Base-by-base conservation (phyloP, 768 basidiomycete species). In the Panus rudis region DNA sequence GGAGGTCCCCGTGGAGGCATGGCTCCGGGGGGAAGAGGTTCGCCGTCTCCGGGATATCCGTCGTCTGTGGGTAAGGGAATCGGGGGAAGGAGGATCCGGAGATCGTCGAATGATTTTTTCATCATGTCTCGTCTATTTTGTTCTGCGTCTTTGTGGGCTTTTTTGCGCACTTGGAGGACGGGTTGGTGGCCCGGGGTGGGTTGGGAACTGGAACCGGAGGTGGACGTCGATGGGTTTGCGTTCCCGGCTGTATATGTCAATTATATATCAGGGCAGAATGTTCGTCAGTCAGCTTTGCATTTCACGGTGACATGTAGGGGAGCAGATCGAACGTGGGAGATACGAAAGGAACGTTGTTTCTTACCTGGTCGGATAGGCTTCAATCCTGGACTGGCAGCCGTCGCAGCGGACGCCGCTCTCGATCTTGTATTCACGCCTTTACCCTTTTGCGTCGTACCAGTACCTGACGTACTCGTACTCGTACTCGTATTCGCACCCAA, bases 61-160 rank as follows among this genome's bases (percentile, higher is more conserved):
- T 81, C 79, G 50, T 90, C 85, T 0, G 80, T 78, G 2, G 89
- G 82, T 1, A 90, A 70, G 8, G 90, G 84, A 53, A 96, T 88
- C 6, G 90, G 88, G 1, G 96, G 96, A 1, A 99, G 73, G 13
- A 98, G 70, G 14, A 69, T 61, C 13, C 89, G 84, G 10, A 92
- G 71, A 42, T 90, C 87, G 53, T 92, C 88, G 55, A 85, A 98
- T 4, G 92, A 91, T 13, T 86, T 82, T 67, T 98, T 99, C 47
- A 98, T 78, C 33, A 90, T 92, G 63, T 99, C 94, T 7, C 96
- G 81, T 34, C 96, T 84, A 60, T 93, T 92, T 62, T 99, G 96
- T 63, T 99, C 96, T 4, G 96, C 96, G 11, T 83, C 88, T 64
- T 97, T 98, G 65, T 99, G 89, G 6, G 88, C 88, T 22, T 82